A percentile compares a stretch with the other conserved stretches of the same genome.
These are phyloP conservation scores for Endothia cerciana DNA, from an alignment of 2,329 filamentous ascomycete genomes.

Conservation along the genomic window DNA sequence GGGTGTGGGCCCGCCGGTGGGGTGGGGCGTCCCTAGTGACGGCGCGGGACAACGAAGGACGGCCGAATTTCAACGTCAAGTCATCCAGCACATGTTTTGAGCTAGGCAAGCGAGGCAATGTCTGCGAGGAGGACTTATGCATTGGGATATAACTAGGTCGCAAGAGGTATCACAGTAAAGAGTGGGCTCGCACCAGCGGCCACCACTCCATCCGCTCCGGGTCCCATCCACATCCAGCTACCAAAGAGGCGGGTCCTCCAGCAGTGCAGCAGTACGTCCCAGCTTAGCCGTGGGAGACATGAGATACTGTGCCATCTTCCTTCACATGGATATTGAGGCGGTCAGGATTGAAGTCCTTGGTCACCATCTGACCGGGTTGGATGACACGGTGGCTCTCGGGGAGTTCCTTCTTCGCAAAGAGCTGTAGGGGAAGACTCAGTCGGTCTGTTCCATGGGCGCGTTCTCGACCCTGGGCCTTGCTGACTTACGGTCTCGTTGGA, in stretches of 20 bases:
- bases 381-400: conserved; percentile 61
- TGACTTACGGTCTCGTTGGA: conserved; percentile 57
- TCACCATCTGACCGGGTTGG: conserved; percentile 59
- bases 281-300: conserved; percentile 59
- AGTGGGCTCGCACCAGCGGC: background rate
- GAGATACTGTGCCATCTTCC: conserved; percentile 63
- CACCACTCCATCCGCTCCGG: background rate
- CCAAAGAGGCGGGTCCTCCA: background rate
- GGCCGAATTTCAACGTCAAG: background rate
- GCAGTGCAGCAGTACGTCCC: background rate
- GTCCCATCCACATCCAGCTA: background rate
- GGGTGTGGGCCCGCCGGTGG: background rate
- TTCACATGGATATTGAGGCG: conserved; percentile 64
- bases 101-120: background rate
- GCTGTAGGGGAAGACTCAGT: conserved; percentile 43
- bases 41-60: background rate
- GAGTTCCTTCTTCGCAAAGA: conserved; percentile 63
- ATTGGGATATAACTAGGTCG: background rate
- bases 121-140: background rate
- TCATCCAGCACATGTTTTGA: background rate
- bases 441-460: background rate
- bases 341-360: conserved; percentile 57
- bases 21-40: conserved; percentile 8
- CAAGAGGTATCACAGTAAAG: background rate
- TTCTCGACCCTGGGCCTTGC: background rate